phyloP scores from a whole-genome alignment of 805 yeast species.

The Metschnikowia corniflorae region DNA sequence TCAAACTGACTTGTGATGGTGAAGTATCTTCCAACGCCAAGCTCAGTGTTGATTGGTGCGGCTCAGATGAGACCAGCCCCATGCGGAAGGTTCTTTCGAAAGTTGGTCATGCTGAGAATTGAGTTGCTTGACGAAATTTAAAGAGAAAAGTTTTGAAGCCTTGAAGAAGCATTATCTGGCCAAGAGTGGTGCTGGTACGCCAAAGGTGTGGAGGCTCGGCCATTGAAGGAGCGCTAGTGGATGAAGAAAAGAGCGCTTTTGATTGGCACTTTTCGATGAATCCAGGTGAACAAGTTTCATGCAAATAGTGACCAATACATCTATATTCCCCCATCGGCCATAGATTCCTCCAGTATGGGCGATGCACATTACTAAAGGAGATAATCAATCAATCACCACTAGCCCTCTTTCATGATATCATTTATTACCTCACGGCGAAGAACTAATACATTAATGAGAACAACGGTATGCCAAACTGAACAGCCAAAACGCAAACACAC shows the following conservation, averaged over 20 bases:
- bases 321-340: no score
- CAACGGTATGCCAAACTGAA: background rate
- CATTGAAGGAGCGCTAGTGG: background rate
- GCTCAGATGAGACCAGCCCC: background rate
- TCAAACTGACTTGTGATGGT: background rate
- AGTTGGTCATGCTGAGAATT: background rate
- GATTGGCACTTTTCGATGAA: background rate
- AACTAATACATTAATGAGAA: conserved; percentile 10
- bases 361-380: background rate
- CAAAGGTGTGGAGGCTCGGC: no score
- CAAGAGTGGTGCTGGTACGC: no score
- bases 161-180: background rate
- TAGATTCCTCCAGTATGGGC: no score
- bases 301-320: background rate
- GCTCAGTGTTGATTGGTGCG: conserved; percentile 1
- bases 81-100: conserved; percentile 1
- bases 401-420: background rate
- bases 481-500: conserved; percentile 4
- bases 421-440: conserved; percentile 8
- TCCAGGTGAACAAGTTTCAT: background rate
- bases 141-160: background rate
- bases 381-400: background rate
- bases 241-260: background rate
- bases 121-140: background rate
- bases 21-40: background rate